phyloP scores from a whole-genome alignment of 2,329 filamentous ascomycete species.

The Pseudocercospora eumusae region DNA sequence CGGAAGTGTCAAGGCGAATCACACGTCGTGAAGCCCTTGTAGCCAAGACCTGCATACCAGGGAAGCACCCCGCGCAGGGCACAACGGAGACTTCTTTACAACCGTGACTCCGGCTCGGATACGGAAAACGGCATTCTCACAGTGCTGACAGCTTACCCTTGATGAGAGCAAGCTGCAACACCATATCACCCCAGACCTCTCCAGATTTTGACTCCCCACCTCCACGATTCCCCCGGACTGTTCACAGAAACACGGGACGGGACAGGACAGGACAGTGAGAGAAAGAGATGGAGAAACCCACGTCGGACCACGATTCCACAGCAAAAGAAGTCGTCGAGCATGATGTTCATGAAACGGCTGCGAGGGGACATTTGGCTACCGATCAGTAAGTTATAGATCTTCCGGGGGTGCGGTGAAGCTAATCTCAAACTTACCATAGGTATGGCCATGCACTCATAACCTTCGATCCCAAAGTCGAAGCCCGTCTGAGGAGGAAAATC shows the following conservation, averaged over 20 bases:
- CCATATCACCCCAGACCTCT: neutral
- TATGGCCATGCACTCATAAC: slow-evolving; percentile 54
- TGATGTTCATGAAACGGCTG: slow-evolving; percentile 2
- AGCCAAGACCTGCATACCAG: neutral
- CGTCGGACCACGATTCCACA: slow-evolving; percentile 13
- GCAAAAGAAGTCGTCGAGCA: slow-evolving; percentile 9
- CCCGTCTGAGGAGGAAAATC: slow-evolving; percentile 62
- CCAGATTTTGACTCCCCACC: slow-evolving; percentile 2
- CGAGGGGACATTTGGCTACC: slow-evolving; percentile 13
- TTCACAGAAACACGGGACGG: neutral
- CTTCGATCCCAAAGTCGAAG: slow-evolving; percentile 61
- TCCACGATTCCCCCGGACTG: too few relatives aligned
- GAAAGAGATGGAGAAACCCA: slow-evolving; percentile 3
- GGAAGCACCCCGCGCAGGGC: neutral
- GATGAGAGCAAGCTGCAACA: too few relatives aligned
- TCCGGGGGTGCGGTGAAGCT: too few relatives aligned
- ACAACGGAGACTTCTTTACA: too few relatives aligned
- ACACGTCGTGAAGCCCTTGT: neutral
- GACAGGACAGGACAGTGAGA: too few relatives aligned
- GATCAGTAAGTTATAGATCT: slow-evolving; percentile 22
- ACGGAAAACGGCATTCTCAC: neutral
- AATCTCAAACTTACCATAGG: slow-evolving; percentile 32
- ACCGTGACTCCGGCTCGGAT: neutral
- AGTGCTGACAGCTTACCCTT: too few relatives aligned
- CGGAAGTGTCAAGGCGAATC: neutral